Conservation (phyloP, 768 basidiomycete species). For the Stropharia rugosoannulata region DNA sequence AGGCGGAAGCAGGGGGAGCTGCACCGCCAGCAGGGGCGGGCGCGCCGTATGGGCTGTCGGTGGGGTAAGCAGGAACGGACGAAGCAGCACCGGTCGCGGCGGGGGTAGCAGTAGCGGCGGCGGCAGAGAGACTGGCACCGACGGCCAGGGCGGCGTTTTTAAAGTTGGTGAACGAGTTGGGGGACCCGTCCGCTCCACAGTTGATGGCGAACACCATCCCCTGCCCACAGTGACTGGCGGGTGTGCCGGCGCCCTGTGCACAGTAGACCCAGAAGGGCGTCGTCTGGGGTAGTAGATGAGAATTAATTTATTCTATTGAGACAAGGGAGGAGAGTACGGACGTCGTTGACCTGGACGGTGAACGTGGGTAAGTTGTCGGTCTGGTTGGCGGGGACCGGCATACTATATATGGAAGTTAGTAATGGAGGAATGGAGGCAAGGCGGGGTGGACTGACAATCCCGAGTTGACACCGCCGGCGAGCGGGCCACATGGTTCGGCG, state of each 20-base stretch:
- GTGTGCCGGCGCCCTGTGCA: conserved; percentile 46
- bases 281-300: conserved; percentile 32
- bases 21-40: conserved; percentile 41
- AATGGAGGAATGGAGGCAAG: background rate
- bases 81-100: conserved; percentile 24
- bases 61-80: conserved; percentile 17
- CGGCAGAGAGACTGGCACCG: conserved; percentile 47
- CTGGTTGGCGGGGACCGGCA: conserved; percentile 51
- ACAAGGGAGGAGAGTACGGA: conserved; percentile 18
- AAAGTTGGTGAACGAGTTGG: conserved; percentile 64
- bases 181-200: conserved; percentile 49
- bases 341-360: conserved; percentile 50
- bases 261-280: conserved; percentile 63
- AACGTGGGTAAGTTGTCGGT: conserved; percentile 49
- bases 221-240: conserved; percentile 55
- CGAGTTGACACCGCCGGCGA: conserved; percentile 53
- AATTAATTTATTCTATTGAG: background rate
- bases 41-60: too few relatives aligned
- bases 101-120: conserved; percentile 33
- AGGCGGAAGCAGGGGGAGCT: conserved; percentile 48
- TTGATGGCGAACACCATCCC: conserved; percentile 73
- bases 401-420: conserved; percentile 26
- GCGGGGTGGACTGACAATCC: conserved; percentile 47
- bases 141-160: conserved; percentile 55
- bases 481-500: conserved; percentile 49